phyloP scores from a whole-genome alignment of 1,284 basidiomycete species.

The Gymnopus androsaceus region DNA sequence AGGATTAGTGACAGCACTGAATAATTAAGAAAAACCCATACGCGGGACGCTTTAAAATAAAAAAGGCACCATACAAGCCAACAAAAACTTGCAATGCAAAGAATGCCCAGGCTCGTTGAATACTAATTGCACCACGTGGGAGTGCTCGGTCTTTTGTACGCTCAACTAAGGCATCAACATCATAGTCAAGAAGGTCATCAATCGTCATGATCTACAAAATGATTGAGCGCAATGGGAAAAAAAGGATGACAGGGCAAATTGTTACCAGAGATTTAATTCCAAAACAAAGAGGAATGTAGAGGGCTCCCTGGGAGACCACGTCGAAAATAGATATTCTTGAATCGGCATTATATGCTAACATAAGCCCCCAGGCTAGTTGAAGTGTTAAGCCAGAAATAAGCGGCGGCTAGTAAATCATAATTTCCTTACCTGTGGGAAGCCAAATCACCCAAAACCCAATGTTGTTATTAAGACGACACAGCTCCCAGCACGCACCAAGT shows the following conservation, averaged over 20 bases:
- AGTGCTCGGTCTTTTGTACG: slow-evolving; percentile 30
- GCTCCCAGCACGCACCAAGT: slow-evolving; percentile 31
- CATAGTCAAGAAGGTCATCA: slow-evolving; percentile 33
- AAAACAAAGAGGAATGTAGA: slow-evolving; percentile 32
- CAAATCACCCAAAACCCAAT: slow-evolving; percentile 36
- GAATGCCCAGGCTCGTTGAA: slow-evolving; percentile 31
- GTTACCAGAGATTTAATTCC: slow-evolving; percentile 34
- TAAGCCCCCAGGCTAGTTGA: too few relatives aligned
- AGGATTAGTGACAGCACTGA: neutral
- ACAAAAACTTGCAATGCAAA: slow-evolving; percentile 28
- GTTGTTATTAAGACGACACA: slow-evolving; percentile 33
- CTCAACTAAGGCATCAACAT: slow-evolving; percentile 31
- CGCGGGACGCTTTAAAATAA: slow-evolving; percentile 25
- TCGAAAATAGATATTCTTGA: too few relatives aligned
- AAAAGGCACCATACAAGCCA: slow-evolving; percentile 25
- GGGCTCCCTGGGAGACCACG: too few relatives aligned
- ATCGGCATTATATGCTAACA: too few relatives aligned
- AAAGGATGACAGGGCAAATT: neutral
- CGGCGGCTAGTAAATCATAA: too few relatives aligned
- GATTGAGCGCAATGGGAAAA: neutral
- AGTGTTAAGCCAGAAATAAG: too few relatives aligned
- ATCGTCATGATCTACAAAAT: slow-evolving; percentile 35
- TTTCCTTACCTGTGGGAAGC: slow-evolving; percentile 31
- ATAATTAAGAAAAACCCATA: slow-evolving; percentile 13
- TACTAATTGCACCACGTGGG: slow-evolving; percentile 31